These are phyloP conservation scores for Penicillium chermesinum DNA, from an alignment of 495 filamentous ascomycete species.

Conservation along the genomic window DNA sequence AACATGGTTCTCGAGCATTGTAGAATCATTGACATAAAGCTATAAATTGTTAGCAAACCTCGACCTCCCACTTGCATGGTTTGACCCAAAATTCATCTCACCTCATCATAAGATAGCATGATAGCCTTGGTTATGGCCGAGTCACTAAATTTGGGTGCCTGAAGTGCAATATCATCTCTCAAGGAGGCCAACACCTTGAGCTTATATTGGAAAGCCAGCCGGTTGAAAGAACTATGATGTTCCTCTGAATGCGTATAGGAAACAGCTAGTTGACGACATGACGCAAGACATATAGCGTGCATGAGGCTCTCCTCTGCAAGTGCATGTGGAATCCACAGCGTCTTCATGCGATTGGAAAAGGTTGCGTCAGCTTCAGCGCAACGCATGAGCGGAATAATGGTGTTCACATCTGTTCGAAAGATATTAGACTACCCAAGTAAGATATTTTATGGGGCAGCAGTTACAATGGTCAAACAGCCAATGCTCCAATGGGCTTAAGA, in stretches of 20 bases:
- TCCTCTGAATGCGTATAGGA: neutral
- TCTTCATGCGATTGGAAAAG: constrained; percentile 11
- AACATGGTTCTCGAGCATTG: constrained; percentile 17
- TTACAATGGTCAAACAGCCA: constrained; percentile 15
- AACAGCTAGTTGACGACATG: constrained; percentile 7
- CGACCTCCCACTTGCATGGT: neutral
- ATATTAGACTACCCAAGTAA: neutral
- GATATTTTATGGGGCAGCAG: neutral
- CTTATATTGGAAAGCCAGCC: constrained; percentile 9
- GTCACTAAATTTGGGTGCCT: constrained; percentile 15
- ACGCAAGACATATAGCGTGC: constrained; percentile 9
- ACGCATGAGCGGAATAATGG: constrained; percentile 17
- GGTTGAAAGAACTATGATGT: constrained; percentile 1
- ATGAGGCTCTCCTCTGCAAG: constrained; percentile 5
- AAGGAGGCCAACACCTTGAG: constrained; percentile 2
- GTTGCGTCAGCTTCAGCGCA: constrained; percentile 6
- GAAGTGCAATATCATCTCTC: constrained; percentile 5
- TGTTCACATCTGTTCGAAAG: constrained; percentile 6
- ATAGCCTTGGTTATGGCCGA: constrained; percentile 18
- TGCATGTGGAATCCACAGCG: constrained; percentile 8
- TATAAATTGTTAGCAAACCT: constrained; percentile 1
- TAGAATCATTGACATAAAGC: constrained; percentile 12
- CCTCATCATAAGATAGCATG: constrained; percentile 25
- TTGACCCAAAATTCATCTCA: neutral
- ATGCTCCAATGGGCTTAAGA: constrained; percentile 7